Percentiles rank a stretch among this genome's conserved stretches.
phyloP scores from a whole-genome alignment of 495 filamentous ascomycete species.

The Opeltia flavorubescens region DNA sequence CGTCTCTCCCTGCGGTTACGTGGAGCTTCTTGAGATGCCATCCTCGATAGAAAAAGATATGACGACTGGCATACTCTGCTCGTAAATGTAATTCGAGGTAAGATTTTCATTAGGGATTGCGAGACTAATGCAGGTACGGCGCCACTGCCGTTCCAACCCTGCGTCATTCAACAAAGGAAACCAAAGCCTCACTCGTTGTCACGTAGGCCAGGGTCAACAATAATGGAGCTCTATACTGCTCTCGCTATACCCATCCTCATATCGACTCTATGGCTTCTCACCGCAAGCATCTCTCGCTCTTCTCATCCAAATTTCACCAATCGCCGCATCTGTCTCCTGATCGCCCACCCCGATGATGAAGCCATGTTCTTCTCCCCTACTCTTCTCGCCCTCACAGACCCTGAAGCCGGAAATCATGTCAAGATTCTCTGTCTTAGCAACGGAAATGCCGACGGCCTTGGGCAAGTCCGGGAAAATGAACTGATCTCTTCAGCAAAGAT shows the following conservation, averaged over 20 bases:
- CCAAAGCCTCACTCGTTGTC: not conserved
- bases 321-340: slow-evolving; percentile 77
- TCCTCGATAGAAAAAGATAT: not conserved
- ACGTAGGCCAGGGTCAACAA: not conserved
- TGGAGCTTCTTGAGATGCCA: slow-evolving; percentile 14
- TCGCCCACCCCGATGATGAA: slow-evolving; percentile 96
- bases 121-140: not conserved
- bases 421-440: slow-evolving; percentile 87
- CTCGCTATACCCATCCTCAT: slow-evolving; percentile 46
- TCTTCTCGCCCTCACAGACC: slow-evolving; percentile 60
- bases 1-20: slow-evolving; percentile 38
- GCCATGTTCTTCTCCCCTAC: slow-evolving; percentile 98
- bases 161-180: not conserved
- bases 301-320: slow-evolving; percentile 57
- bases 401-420: slow-evolving; percentile 69
- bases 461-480: slow-evolving; percentile 67
- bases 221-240: slow-evolving; percentile 34
- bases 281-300: slow-evolving; percentile 32
- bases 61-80: not conserved
- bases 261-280: slow-evolving; percentile 40
- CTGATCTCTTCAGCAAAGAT: slow-evolving; percentile 59
- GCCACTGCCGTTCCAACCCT: not conserved
- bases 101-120: too few relatives aligned
- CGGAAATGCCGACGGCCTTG: slow-evolving; percentile 79
- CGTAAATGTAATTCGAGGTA: not conserved